Evolutionary conservation across 768 basidiomycete genomes (phyloP), one percentile per base, ranked within the genome.

Genomic region (Boletus reticulatus): DNA sequence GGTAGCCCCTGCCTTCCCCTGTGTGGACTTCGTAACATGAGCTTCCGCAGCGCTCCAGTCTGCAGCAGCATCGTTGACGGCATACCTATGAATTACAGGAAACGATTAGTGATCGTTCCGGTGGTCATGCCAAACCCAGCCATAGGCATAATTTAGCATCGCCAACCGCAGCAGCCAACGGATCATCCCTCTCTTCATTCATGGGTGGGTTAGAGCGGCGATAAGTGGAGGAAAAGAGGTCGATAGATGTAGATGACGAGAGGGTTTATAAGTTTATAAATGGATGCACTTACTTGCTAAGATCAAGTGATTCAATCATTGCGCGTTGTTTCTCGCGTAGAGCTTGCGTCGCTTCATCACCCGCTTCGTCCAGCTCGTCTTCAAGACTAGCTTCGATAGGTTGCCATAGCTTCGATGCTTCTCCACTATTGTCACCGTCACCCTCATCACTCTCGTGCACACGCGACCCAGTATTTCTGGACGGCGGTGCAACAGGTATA

Each of bases 221-320:
- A 47, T 43, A 38, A 32, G 34, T 20, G 56, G 59, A 17, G 29
- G 29, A 8, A 42, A 43, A 17, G 29, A 7, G 10, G 42, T 48
- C 12, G 22, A 32, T 19, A 6, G 47, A 43, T 11, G n/a, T 19
- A 4, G 47, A 42, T 11, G 16, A 36, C 34, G 34, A 36, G 14
- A 36, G 34, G 27, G 12, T 14, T 36, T 14, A 39, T 17, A 39
- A 12, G n/a, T n/a, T n/a, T n/a, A n/a, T n/a, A n/a, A n/a, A n/a
- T 39, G 31, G 37, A 43, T 27, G 9, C 44, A 79, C 92, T 81
- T 67, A 98, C 94, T 88, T 88, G 73, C 79, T 83, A 56, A 98
- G 73, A 74, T 98, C 94, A 31, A 99, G 79, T 20, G 90, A 82
- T 60, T 92, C 85, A 47, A 98, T 85, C 79, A 98, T 84, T 71